These are phyloP conservation scores for Fraxinus nigra DNA, from an alignment of 305 asterid genomes.

Conservation along the genomic window DNA sequence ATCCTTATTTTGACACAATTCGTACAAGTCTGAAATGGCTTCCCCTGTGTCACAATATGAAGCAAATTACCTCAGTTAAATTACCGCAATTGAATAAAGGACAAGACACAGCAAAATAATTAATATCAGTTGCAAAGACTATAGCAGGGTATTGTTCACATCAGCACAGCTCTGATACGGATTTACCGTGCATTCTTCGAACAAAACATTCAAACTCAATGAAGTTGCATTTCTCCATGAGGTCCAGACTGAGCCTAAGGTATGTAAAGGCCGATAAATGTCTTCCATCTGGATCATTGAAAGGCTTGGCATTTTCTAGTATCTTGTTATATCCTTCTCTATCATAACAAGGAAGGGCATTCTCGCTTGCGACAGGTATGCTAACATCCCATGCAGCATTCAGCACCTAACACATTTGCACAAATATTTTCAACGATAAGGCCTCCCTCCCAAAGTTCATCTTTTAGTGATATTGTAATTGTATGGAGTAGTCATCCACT, in stretches of 20 bases:
- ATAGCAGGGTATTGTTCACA: neutral
- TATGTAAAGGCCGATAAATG: constrained; percentile 73
- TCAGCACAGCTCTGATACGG: neutral
- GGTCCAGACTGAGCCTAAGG: constrained; percentile 48
- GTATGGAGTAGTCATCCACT: neutral
- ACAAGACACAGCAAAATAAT: neutral
- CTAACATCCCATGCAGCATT: constrained; percentile 77
- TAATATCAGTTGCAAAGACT: neutral
- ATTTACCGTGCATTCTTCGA: constrained; percentile 66
- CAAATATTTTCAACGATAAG: neutral
- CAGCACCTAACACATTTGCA: constrained; percentile 45
- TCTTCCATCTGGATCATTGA: constrained; percentile 61
- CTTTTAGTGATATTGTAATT: neutral
- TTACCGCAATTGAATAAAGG: neutral
- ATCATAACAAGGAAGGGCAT: constrained; percentile 68
- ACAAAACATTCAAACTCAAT: constrained; percentile 63
- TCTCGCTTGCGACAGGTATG: constrained; percentile 73
- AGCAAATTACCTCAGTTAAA: constrained; percentile 6
- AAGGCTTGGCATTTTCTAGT: constrained; percentile 64
- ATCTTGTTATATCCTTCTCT: constrained; percentile 67
- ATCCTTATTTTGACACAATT: constrained; percentile 6
- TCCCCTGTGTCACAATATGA: constrained; percentile 31
- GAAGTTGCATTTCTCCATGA: constrained; percentile 52
- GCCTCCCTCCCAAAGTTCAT: neutral
- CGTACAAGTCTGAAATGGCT: constrained; percentile 27